These are phyloP conservation scores for Malassezia sp. DNA, from an alignment of 1,284 basidiomycete species.

Conservation along the genomic window DNA sequence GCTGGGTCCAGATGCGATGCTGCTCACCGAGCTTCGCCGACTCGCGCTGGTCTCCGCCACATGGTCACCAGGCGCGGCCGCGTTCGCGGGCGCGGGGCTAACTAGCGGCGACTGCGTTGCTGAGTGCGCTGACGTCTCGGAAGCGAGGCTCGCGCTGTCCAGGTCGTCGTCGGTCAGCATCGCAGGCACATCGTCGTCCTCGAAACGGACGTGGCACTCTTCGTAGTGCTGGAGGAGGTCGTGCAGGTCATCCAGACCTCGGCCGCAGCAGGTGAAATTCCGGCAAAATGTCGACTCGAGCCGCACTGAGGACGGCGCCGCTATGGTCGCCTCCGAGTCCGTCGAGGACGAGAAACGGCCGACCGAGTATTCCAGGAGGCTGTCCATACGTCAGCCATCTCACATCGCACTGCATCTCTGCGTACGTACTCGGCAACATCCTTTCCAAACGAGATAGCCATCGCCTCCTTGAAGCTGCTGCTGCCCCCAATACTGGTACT, in stretches of 20 bases:
- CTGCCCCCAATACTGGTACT: slow-evolving; percentile 19
- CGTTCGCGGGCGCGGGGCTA: slow-evolving; percentile 28
- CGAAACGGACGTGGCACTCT: slow-evolving; percentile 43
- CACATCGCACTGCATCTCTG: too few relatives aligned
- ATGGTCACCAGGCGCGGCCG: too few relatives aligned
- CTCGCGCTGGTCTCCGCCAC: too few relatives aligned
- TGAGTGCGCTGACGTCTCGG: slow-evolving; percentile 16
- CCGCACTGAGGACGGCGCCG: slow-evolving; percentile 32
- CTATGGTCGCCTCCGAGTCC: slow-evolving; percentile 39
- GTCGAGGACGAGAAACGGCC: slow-evolving; percentile 35
- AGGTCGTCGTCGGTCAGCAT: slow-evolving; percentile 37
- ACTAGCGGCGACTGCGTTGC: slow-evolving; percentile 31
- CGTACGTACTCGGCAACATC: slow-evolving; percentile 43
- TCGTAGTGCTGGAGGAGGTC: slow-evolving; percentile 46
- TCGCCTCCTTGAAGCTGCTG: slow-evolving; percentile 35
- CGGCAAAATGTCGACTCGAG: slow-evolving; percentile 45
- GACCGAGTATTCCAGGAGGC: slow-evolving; percentile 44
- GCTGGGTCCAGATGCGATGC: slow-evolving; percentile 12
- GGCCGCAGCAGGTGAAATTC: slow-evolving; percentile 44
- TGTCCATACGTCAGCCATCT: slow-evolving; percentile 7
- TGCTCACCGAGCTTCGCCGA: neutral
- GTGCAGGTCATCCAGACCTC: slow-evolving; percentile 40
- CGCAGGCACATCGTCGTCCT: slow-evolving; percentile 40
- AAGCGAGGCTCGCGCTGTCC: slow-evolving; percentile 21
- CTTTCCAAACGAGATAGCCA: slow-evolving; percentile 39